A percentile compares a stretch with the other conserved stretches of the same genome.
Conservation (phyloP, 2,329 filamentous ascomycete species). For the Fusarium concolor region DNA sequence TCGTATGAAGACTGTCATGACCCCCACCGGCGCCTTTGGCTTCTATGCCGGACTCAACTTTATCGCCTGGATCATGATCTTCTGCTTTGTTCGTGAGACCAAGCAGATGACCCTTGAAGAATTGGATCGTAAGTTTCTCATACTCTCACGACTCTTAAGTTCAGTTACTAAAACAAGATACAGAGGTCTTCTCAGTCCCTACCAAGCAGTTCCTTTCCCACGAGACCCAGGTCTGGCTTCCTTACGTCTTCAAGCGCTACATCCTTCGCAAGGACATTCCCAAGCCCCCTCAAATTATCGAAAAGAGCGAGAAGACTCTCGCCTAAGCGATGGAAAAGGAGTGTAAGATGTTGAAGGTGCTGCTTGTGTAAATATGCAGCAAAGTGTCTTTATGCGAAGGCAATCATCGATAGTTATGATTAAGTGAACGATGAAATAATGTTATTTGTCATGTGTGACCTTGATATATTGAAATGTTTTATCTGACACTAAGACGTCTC, state of each 20-base stretch:
- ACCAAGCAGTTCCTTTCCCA: conserved; percentile 56
- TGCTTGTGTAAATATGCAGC: neutral
- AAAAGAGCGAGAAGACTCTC: conserved; percentile 19
- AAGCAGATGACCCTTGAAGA: conserved; percentile 65
- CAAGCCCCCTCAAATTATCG: conserved; percentile 13
- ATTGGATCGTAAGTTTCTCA: conserved; percentile 54
- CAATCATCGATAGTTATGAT: neutral
- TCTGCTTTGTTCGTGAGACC: conserved; percentile 62
- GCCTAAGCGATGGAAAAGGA: neutral
- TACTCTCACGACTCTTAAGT: accelerated
- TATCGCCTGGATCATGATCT: conserved; percentile 66
- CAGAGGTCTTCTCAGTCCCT: conserved; percentile 59
- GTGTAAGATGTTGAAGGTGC: neutral
- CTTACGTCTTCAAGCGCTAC: conserved; percentile 41
- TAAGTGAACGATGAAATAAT: neutral
- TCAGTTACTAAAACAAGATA: neutral
- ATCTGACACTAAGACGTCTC: too few species aligned
- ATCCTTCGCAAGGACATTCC: conserved; percentile 7
- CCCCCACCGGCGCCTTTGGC: conserved; percentile 55
- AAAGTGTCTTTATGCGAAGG: neutral
- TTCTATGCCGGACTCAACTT: conserved; percentile 68
- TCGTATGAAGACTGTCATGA: conserved; percentile 53
- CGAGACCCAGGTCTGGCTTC: conserved; percentile 33
- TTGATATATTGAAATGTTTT: too few species aligned
- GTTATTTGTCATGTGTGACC: neutral